Base-by-base conservation (phyloP, 1,284 basidiomycete genomes). In the Ganoderma resinaceum region DNA sequence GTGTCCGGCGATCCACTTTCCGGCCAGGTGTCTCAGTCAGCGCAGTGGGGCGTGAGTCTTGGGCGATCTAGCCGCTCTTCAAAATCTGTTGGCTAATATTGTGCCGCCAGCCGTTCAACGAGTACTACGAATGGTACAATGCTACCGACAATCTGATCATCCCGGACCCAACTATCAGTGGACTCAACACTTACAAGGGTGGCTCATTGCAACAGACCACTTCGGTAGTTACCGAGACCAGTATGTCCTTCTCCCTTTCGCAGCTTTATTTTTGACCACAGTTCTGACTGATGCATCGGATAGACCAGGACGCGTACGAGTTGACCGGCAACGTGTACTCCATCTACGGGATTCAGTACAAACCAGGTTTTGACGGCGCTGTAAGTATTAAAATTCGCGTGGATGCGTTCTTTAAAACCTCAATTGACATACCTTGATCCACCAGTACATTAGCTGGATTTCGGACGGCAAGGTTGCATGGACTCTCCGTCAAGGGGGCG, bases 371-470 rank as follows among this genome's bases (percentile, higher is more conserved):
- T 49, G 78, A 81, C 65, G 73, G 77, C 58, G 82, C 74, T 16
- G 81, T 83, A 60, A 70, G 71, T 70, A 18, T 23, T 43, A 1
- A n/a, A n/a, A n/a, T 16, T 42, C 26, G 42, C 12, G 40, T 1
- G 18, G 57, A 46, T n/a, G n/a, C 16, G 3, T 8, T 18, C 5
- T 49, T 42, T 42, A 4, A 16, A 58, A 18, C 31, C n/a, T 9
- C n/a, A 65, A 43, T 8, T 92, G 53, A 88, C 95, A 78, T 93
- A 37, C 0, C 23, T 42, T 20, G 3, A 42, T 42, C 61, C 65
- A n/a, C 20, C 79, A 94, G 84, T 95, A 95, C 77, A 93, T 97
- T 73, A 86, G 88, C 33, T 97, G 95, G 95, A 86, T 94, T 38
- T 80, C 89, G 35, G 83, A 90, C 70, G 85, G 82, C 68, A 80